Evolutionary conservation across 2,329 filamentous ascomycete genomes (phyloP).

Genomic region (Byssoonygena ceratinophila): DNA sequence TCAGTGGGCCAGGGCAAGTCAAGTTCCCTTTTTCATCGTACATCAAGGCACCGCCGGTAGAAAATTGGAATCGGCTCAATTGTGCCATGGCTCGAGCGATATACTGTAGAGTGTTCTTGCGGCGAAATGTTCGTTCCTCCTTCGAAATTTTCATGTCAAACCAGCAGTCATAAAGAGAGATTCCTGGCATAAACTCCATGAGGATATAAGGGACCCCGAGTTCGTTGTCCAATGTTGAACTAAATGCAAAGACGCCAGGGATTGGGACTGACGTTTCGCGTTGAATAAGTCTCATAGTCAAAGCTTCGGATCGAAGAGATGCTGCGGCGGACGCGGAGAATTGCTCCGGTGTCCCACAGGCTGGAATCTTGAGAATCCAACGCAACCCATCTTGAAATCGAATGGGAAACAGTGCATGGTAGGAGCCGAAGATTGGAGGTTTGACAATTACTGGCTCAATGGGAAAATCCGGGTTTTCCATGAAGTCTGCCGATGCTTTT

Average conservation of each 20-base stretch:
- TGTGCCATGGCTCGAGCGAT: conserved; percentile 11
- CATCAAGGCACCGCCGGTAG: conserved; percentile 6
- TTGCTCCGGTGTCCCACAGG: conserved; percentile 7
- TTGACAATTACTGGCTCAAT: conserved; percentile 8
- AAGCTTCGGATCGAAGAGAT: conserved; percentile 12
- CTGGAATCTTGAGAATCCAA: conserved; percentile 12
- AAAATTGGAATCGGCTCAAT: conserved; percentile 7
- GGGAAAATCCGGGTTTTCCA: conserved; percentile 3
- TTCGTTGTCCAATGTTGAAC: conserved; percentile 7
- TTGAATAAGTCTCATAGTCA: conserved; percentile 9
- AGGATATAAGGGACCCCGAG: conserved; percentile 11
- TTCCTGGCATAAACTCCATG: conserved; percentile 8
- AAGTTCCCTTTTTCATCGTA: conserved; percentile 7
- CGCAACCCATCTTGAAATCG: conserved; percentile 11
- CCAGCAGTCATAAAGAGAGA: conserved; percentile 11
- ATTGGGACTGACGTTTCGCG: conserved; percentile 11
- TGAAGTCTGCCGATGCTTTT: conserved; percentile 10
- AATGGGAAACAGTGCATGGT: conserved; percentile 10
- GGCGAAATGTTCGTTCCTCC: conserved; percentile 6
- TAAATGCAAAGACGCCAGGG: conserved; percentile 8
- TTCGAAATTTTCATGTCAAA: conserved; percentile 7
- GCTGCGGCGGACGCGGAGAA: conserved; percentile 7
- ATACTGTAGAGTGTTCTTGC: conserved; percentile 4
- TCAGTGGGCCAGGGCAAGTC: conserved; percentile 6
- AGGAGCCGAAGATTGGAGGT: conserved; percentile 9